phyloP scores from a whole-genome alignment of 2,329 filamentous ascomycete genomes.

The Alternaria gaisen region DNA sequence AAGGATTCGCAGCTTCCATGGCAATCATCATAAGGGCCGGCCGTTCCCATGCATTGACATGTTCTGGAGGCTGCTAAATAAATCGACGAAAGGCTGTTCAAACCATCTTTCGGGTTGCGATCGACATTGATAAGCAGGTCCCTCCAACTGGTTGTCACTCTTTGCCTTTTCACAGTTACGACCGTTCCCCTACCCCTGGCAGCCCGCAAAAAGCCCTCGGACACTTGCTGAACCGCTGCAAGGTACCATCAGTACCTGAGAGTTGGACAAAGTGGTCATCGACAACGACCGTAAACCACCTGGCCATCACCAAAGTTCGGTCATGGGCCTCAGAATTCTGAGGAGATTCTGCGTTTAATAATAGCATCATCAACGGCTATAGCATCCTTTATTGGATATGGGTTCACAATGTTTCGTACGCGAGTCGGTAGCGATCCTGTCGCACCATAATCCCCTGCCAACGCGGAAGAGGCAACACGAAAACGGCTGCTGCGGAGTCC shows the following conservation, averaged over 20 bases:
- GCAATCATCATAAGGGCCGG: constrained; percentile 40
- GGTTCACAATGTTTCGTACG: constrained; percentile 26
- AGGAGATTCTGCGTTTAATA: constrained; percentile 26
- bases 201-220: constrained; percentile 17
- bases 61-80: constrained; percentile 25
- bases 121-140: constrained; percentile 29
- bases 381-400: constrained; percentile 27
- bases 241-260: constrained; percentile 25
- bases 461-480: constrained; percentile 30
- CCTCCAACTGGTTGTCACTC: constrained; percentile 35
- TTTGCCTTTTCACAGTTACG: constrained; percentile 27
- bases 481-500: constrained; percentile 28
- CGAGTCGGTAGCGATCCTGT: constrained; percentile 39
- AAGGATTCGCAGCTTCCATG: constrained; percentile 33
- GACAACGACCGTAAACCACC: not conserved
- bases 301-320: constrained; percentile 13
- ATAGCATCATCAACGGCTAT: constrained; percentile 20
- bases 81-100: constrained; percentile 26
- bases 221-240: constrained; percentile 26
- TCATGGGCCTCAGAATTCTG: constrained; percentile 32
- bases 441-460: constrained; percentile 44
- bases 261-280: constrained; percentile 3
- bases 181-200: constrained; percentile 15
- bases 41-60: constrained; percentile 31
- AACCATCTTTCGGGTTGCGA: constrained; percentile 27